Base-by-base conservation (phyloP, 2,329 filamentous ascomycete genomes). In the Aspergillus sp. region DNA sequence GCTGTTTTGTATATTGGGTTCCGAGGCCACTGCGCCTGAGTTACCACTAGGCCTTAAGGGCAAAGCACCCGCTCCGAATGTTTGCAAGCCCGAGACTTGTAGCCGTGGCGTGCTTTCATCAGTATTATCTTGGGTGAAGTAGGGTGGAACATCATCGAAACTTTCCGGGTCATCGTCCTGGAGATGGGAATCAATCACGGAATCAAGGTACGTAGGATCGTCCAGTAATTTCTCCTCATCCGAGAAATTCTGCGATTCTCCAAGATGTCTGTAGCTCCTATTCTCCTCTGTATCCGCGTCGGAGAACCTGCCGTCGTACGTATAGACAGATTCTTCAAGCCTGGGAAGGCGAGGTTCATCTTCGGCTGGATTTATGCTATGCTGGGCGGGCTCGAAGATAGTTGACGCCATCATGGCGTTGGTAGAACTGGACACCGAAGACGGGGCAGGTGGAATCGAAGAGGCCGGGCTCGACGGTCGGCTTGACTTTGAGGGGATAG, bases 261-360 rank as follows among this genome's bases (percentile, higher is more conserved):
- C 67, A 15, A 66, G 57, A 44, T 65, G 67, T 15, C 62, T 59
- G 55, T 68, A 68, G 46, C 58, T 62, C 40, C 62, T 61, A 44
- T 64, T 58, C 37, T 70, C 65, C n/a, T 77, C 75, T 6, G 74
- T 73, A 37, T 71, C 73, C 17, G 75, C 75, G 59, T 78, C 75
- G 14, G 75, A 77, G 45, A 77, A 78, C 43, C 73, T 72, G 11
- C 75, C 75, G 57, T 75, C 72, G 35, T 70, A 65, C 27, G 73
- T 74, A 57, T 70, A 70, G 21, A 59, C 56, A 3, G 75, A 77
- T 9, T 55, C 62, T 55, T 69, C 72, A 55, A 75, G 58, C n/a
- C 58, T 52, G 37, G 59, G 47, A 2, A 45, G 56, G 44, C 54
- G 40, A 35, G 47, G 53, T n/a, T 60, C 52, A 17, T 49, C 35